Base-by-base conservation (phyloP, 208 protist genomes). In the Leishmania major region DNA sequence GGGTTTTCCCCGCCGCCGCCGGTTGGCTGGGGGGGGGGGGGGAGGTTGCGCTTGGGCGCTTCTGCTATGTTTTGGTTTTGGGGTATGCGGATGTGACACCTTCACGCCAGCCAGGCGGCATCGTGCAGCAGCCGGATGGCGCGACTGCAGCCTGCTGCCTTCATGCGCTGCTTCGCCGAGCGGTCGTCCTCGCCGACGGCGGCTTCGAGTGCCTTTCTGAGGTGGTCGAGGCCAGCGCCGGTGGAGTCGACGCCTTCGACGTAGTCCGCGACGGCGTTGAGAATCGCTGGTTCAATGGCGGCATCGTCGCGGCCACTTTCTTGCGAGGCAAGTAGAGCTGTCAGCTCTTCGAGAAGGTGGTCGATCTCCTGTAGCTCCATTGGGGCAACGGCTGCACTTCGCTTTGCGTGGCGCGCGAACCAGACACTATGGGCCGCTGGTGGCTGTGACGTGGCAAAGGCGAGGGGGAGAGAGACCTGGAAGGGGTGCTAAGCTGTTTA, bases 241-340 rank as follows among this genome's bases (percentile, higher is more conserved):
- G 37, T 64, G 25, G 82, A 78, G 82, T 86, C 82, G 47, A 66
- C 74, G 25, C 82, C 82, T 72, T 86, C 82, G 53, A 86, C 67
- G 78, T 82, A 86, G 73, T 86, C 82, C 3, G 82, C 82, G 37
- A 86, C 53, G 8, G 72, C 70, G 74, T 79, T 82, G 49, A 86
- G 82, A 51, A 86, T 55, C 31, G 64, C 73, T 0, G 82, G 64
- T 49, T 81, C 73, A 37, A 71, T 72, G 22, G 64, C 82, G 6
- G 25, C 35, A 59, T 79, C 82, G 35, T 45, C 55, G 59, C 43
- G 40, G 35, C 37, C 75, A 35, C 75, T 8, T 5, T 45, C 55
- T 31, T 49, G 35, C 40, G 75, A 49, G n/a, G 15, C 74, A 4
- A 86, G 40, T 31, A 86, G 64, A 3, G 5, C 31, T 0, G 40